Percentiles rank a stretch among this genome's conserved stretches.
These are phyloP conservation scores for Sextonia rubra DNA, from an alignment of 164 flowering plant genomes.

Conservation along the genomic window DNA sequence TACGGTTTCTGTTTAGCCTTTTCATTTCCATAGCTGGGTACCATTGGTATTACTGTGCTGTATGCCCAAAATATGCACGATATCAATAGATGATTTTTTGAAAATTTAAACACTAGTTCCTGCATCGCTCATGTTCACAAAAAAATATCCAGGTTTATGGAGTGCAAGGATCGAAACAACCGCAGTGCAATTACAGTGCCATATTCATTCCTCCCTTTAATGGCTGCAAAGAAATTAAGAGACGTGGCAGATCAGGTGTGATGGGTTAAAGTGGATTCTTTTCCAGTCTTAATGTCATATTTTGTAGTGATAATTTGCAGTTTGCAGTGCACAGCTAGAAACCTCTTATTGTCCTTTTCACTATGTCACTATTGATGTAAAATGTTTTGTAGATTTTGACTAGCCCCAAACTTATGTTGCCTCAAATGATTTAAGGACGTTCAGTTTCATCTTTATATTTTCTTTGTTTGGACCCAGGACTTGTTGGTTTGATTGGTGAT, in stretches of 20 bases:
- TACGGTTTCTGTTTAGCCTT: too few relatives aligned
- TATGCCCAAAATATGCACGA: background rate
- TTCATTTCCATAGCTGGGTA: background rate
- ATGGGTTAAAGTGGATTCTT: background rate
- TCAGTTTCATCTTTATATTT: too few relatives aligned
- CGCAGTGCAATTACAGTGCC: conserved; percentile 69
- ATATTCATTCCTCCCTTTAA: conserved; percentile 86
- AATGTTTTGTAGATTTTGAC: too few relatives aligned
- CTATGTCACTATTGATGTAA: too few relatives aligned
- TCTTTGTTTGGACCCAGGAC: too few relatives aligned
- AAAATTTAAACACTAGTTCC: background rate
- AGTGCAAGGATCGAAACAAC: conserved; percentile 92
- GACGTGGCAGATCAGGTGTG: conserved; percentile 78
- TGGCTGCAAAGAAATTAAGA: conserved; percentile 72
- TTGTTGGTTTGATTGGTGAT: too few relatives aligned
- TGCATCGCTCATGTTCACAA: conserved; percentile 19
- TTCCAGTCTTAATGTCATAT: background rate
- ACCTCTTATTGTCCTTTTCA: too few relatives aligned
- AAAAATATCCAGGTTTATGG: conserved; percentile 72
- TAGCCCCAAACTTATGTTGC: too few relatives aligned
- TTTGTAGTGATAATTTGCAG: background rate
- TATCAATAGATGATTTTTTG: background rate
- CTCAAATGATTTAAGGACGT: too few relatives aligned
- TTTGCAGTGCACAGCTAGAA: too few relatives aligned
- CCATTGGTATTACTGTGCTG: background rate